Conservation (phyloP, 345 rosid species). For the Pistacia vera region DNA sequence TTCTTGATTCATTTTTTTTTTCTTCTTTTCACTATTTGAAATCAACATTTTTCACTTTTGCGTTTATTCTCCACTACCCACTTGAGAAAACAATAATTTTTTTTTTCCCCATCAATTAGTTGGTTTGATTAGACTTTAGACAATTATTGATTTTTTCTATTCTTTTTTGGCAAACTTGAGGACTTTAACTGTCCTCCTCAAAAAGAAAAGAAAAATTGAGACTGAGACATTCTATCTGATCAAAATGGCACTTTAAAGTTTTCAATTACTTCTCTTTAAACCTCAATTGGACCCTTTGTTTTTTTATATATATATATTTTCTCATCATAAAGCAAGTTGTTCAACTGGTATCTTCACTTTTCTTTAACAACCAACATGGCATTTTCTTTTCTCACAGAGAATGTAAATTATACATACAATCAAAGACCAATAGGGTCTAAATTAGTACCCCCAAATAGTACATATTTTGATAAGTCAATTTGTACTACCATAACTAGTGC, state of each 20-base stretch:
- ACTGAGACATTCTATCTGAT: background rate
- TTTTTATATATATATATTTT: background rate
- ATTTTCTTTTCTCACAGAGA: background rate
- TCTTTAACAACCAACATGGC: too few relatives aligned
- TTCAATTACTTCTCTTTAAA: background rate
- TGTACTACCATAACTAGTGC: too few relatives aligned
- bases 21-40: background rate
- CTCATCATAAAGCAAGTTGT: background rate
- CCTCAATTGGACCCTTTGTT: background rate
- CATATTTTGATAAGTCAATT: too few relatives aligned
- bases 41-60: background rate
- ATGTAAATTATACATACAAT: background rate
- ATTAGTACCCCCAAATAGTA: too few relatives aligned
- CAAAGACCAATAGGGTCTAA: too few relatives aligned
- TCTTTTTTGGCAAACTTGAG: background rate
- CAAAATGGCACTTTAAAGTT: background rate
- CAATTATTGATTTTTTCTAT: background rate
- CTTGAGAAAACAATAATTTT: background rate
- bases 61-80: background rate
- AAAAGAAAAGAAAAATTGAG: background rate
- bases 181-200: background rate
- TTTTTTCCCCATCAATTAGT: background rate
- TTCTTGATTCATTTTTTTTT: background rate
- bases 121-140: constrained; percentile 7
- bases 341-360: background rate